Conservation (phyloP, 345 rosid genomes). For the Eutrema japonicum region DNA sequence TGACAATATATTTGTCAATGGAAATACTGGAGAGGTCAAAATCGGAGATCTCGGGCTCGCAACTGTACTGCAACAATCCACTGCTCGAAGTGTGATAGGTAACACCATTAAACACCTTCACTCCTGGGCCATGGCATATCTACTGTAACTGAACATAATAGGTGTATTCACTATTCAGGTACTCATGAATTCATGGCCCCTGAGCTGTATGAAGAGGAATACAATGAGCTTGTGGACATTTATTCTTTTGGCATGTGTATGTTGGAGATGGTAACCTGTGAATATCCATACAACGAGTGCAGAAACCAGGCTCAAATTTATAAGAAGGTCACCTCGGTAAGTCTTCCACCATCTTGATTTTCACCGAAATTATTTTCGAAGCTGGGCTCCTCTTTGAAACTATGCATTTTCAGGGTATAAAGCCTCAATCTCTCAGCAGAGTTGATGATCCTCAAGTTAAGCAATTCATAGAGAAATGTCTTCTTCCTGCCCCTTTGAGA, state of each 20-base stretch:
- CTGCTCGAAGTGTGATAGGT: slow-evolving; percentile 83
- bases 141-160: neutral
- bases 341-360: slow-evolving; percentile 20
- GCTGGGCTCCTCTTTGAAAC: slow-evolving; percentile 13
- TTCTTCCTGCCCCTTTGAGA: slow-evolving; percentile 68
- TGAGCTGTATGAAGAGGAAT: slow-evolving; percentile 88
- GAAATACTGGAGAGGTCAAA: slow-evolving; percentile 83
- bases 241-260: slow-evolving; percentile 94
- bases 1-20: slow-evolving; percentile 83
- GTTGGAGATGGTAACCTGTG: slow-evolving; percentile 90
- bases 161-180: slow-evolving; percentile 48
- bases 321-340: slow-evolving; percentile 77
- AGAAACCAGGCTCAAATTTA: slow-evolving; percentile 77
- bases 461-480: slow-evolving; percentile 88
- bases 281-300: slow-evolving; percentile 85
- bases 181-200: slow-evolving; percentile 98
- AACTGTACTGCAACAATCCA: slow-evolving; percentile 76
- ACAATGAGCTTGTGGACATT: slow-evolving; percentile 83
- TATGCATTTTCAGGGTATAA: slow-evolving; percentile 62
- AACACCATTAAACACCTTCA: slow-evolving; percentile 9
- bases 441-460: slow-evolving; percentile 70
- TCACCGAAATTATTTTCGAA: neutral
- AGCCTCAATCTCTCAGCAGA: slow-evolving; percentile 74
- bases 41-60: slow-evolving; percentile 93
- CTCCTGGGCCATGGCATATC: slow-evolving; percentile 3